phyloP scores from a whole-genome alignment of 2,329 filamentous ascomycete genomes.

The Colletotrichum sp. region DNA sequence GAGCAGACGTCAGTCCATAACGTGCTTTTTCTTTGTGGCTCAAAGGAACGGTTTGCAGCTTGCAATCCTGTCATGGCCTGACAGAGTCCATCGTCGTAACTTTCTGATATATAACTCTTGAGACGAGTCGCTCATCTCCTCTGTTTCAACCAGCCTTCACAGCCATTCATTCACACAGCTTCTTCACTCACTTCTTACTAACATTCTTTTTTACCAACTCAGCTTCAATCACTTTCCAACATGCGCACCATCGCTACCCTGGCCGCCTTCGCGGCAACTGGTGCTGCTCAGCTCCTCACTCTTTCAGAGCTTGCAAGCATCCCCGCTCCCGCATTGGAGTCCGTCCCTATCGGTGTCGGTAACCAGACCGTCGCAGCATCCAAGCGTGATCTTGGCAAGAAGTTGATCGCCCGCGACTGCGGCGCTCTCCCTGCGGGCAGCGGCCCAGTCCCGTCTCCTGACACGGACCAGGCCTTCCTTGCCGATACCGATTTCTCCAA shows the following conservation, averaged over 20 bases:
- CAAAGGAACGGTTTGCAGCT: background rate
- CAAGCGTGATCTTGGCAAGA: background rate
- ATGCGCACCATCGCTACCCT: background rate
- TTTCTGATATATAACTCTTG: background rate
- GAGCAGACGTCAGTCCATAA: background rate
- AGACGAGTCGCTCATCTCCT: background rate
- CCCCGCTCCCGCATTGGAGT: background rate
- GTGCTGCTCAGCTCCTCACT: background rate
- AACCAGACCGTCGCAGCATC: background rate
- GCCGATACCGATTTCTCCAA: background rate
- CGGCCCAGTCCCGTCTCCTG: background rate
- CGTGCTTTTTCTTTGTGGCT: background rate
- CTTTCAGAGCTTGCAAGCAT: background rate
- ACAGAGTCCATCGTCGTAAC: accelerated
- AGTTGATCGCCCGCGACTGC: background rate
- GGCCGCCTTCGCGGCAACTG: background rate
- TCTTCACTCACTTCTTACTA: background rate
- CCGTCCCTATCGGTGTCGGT: background rate
- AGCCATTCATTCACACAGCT: background rate
- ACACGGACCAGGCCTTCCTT: slow-evolving; percentile 2
- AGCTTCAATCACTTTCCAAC: background rate
- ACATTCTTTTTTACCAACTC: background rate
- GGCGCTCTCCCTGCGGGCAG: background rate
- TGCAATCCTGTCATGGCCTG: background rate
- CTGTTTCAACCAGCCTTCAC: background rate